Base-by-base conservation (phyloP, 2,329 filamentous ascomycete species). In the Venturia effusa region DNA sequence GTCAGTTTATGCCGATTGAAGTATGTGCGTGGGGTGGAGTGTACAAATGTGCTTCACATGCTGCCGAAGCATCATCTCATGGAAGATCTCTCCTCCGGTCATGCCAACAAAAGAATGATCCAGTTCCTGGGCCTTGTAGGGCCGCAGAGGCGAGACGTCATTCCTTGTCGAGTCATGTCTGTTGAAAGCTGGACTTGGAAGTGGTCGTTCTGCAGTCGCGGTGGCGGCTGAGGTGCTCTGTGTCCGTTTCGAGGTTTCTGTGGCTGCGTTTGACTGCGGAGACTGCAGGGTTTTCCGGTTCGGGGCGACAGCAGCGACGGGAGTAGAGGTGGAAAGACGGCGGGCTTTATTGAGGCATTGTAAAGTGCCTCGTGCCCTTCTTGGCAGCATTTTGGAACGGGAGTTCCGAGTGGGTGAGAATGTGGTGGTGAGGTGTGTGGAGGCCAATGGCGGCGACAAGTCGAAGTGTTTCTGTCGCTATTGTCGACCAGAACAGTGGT, bases 1-100 rank as follows among this genome's bases (percentile, higher is more conserved):
- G 66, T 57, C 51, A 68, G 61, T 43, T 13, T 34, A 45, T 39
- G 45, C 41, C 37, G 37, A 30, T 57, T 54, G 30, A 57, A 48
- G 45, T 66, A 55, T 43, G 61, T 61, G 59, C 63, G 48, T 27
- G 43, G 39, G 59, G 30, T 48, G 19, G 41, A 69, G 87, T 90
- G 74, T 82, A 96, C 91, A 97, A 73, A 97, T 84, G 76, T 97
- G 91, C 80, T 97, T 94, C 64, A 99, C 93, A 70, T 82, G 84
- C 70, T 93, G 89, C 72, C 93, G 84, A 67, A 96, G 83, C 92
- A 99, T 97, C 93, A 97, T 97, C 79, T 97, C 93, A 77, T 97
- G 92, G 78, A 97, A 96, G 70, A 97, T 97, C 77, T 97, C 88
- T 73, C 94, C 94, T 73, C 94, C 93, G 61, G 86, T 96, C 83